These are phyloP conservation scores for Trichoderma virens DNA, from an alignment of 495 filamentous ascomycete genomes.

Conservation along the genomic window DNA sequence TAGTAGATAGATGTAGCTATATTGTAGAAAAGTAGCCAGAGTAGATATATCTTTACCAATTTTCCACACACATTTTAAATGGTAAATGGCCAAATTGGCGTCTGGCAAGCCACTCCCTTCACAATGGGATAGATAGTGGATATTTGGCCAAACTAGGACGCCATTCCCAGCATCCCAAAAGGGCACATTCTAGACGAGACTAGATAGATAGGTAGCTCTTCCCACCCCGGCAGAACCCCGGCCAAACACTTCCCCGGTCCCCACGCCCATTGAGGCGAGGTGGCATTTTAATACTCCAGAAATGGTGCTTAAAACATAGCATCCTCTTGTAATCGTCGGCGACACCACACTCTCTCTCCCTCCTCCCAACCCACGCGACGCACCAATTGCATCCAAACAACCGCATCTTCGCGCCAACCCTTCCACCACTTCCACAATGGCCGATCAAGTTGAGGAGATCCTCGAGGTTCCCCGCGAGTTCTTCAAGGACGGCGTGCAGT, in stretches of 20 bases:
- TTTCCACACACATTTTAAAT: no score
- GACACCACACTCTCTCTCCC: background rate
- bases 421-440: conserved; percentile 38
- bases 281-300: background rate
- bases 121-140: no score
- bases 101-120: no score
- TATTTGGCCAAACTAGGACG: no score
- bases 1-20: no score
- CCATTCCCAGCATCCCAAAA: no score
- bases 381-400: background rate
- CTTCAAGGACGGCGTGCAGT: conserved; percentile 69
- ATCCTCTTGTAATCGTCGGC: no score
- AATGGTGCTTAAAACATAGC: background rate
- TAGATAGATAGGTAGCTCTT: background rate
- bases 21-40: no score
- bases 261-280: conserved; percentile 2
- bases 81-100: no score
- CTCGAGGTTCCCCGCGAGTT: conserved; percentile 79
- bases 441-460: conserved; percentile 71
- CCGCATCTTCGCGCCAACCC: background rate
- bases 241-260: background rate
- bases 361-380: background rate
- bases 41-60: no score
- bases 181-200: background rate
- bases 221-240: background rate